Evolutionary conservation across 2,329 filamentous ascomycete species (phyloP).

Genomic region (Colletotrichum eremochloae): DNA sequence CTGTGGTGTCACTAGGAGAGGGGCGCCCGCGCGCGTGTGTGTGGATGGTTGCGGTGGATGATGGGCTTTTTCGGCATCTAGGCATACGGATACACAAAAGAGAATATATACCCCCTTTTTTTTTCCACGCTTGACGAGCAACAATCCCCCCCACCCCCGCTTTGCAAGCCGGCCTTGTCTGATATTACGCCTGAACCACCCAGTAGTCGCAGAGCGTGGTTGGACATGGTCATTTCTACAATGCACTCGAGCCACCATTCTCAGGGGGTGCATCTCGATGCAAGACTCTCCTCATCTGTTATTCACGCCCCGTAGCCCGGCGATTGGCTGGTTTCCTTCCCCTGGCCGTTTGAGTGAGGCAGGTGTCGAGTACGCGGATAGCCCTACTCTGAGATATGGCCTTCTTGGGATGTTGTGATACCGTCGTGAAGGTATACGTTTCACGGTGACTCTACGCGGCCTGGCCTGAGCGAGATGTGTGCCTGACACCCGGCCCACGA

Average conservation of each 20-base stretch:
- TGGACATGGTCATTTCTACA: neutral
- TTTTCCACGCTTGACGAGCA: neutral
- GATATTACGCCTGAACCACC: neutral
- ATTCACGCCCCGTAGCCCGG: neutral
- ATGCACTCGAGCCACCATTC: neutral
- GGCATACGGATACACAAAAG: constrained; percentile 34
- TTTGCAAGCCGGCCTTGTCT: neutral
- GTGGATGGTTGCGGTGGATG: neutral
- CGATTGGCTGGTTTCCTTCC: neutral
- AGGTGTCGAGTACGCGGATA: neutral
- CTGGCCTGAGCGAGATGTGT: neutral
- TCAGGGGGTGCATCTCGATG: neutral
- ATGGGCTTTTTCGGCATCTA: constrained; percentile 31
- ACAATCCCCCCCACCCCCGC: neutral
- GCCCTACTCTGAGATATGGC: neutral
- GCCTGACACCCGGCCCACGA: neutral
- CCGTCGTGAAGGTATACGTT: neutral
- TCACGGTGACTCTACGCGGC: neutral
- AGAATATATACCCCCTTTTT: constrained; percentile 41
- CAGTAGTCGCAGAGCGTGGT: neutral
- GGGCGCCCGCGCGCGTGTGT: neutral
- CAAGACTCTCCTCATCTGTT: neutral
- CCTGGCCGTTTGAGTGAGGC: neutral
- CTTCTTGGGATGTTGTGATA: neutral
- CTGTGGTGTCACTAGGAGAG: constrained; percentile 72